Percentiles rank a stretch among this genome's conserved stretches.
Evolutionary conservation across 2,329 filamentous ascomycete species (phyloP).

Genomic region (Phaeosphaeriaceae sp.): DNA sequence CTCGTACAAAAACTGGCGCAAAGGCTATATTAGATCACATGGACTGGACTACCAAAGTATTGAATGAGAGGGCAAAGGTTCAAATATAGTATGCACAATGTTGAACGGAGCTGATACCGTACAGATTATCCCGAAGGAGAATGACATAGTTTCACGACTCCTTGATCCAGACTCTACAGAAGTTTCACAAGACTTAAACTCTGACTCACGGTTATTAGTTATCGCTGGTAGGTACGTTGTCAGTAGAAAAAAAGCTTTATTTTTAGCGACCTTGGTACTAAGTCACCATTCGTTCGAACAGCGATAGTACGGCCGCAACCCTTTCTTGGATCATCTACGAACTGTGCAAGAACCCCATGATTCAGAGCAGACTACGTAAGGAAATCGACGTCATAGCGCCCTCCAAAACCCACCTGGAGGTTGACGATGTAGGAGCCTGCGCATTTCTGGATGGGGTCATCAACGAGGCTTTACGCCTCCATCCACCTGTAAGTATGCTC

Average conservation of each 20-base stretch:
- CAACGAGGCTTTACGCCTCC: conserved; percentile 38
- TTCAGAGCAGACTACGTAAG: conserved; percentile 31
- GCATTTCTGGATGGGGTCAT: conserved; percentile 41
- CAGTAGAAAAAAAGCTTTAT: neutral
- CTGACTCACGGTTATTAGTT: conserved; percentile 35
- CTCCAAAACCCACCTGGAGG: conserved; percentile 30
- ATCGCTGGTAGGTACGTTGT: conserved; percentile 38
- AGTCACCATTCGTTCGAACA: conserved; percentile 6
- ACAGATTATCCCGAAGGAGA: conserved; percentile 33
- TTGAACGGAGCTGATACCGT: conserved; percentile 2
- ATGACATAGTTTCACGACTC: conserved; percentile 35
- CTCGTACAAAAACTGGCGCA: conserved; percentile 23
- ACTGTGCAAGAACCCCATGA: conserved; percentile 30
- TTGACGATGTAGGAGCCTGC: conserved; percentile 32
- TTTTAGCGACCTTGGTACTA: no score
- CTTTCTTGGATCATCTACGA: conserved; percentile 39
- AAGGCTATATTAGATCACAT: conserved; percentile 32
- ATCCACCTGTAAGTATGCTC: conserved; percentile 31
- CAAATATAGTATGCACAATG: neutral
- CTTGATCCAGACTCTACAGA: conserved; percentile 27
- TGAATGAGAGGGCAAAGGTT: conserved; percentile 37
- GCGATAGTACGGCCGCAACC: conserved; percentile 39
- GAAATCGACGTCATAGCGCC: conserved; percentile 22
- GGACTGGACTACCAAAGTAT: conserved; percentile 28
- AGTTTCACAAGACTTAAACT: conserved; percentile 30